Conservation (phyloP, 441 rosid species). For the Brassica hybrid region DNA sequence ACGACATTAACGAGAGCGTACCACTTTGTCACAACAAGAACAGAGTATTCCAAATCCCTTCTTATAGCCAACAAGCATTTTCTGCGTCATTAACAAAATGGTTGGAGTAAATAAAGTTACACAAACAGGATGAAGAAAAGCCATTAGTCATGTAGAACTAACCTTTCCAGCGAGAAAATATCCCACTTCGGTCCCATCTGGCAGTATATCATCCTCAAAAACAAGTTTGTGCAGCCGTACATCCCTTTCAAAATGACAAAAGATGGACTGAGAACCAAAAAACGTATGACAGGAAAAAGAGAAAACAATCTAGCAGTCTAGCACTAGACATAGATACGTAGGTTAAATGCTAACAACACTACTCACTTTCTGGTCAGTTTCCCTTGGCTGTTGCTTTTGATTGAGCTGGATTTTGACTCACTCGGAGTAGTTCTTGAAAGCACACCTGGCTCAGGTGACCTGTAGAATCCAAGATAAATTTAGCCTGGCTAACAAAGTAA, state of each 20-base stretch:
- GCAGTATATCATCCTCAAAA: slow-evolving; percentile 82
- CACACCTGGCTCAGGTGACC: slow-evolving; percentile 50
- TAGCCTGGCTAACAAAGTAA: background rate
- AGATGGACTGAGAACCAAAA: slow-evolving; percentile 30
- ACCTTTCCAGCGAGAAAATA: slow-evolving; percentile 89
- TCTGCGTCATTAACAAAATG: slow-evolving; percentile 56
- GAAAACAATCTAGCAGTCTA: slow-evolving; percentile 21
- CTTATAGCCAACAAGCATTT: slow-evolving; percentile 82
- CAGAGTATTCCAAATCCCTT: slow-evolving; percentile 83
- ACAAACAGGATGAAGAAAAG: slow-evolving; percentile 3
- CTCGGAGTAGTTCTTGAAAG: slow-evolving; percentile 47
- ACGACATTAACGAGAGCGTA: slow-evolving; percentile 36
- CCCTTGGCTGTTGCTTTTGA: slow-evolving; percentile 62
- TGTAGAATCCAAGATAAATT: slow-evolving; percentile 41
- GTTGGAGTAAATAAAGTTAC: slow-evolving; percentile 38
- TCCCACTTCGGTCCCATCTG: slow-evolving; percentile 92
- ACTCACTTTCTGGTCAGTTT: slow-evolving; percentile 84
- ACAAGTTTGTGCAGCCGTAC: slow-evolving; percentile 84
- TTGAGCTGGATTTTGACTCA: slow-evolving; percentile 48
- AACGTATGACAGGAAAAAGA: slow-evolving; percentile 15
- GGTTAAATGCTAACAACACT: slow-evolving; percentile 16
- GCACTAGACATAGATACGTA: slow-evolving; percentile 17
- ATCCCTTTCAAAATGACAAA: slow-evolving; percentile 58
- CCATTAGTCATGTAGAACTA: slow-evolving; percentile 31
- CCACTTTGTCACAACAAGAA: slow-evolving; percentile 84